phyloP scores from a whole-genome alignment of 306 rosid genomes.

The Hippophae gyantsensis region DNA sequence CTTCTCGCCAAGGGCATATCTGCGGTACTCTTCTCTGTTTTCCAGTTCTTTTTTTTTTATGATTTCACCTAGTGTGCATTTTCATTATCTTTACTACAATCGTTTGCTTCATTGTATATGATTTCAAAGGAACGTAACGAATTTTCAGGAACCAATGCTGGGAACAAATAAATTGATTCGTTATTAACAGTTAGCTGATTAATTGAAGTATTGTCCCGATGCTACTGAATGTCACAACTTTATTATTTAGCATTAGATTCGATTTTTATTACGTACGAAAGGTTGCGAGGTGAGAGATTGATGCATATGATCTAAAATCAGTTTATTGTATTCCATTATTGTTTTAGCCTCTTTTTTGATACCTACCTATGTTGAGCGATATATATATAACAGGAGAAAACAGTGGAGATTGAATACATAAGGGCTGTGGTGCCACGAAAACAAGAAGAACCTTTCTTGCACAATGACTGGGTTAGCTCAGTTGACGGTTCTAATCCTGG shows the following conservation, averaged over 20 bases:
- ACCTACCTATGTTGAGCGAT: constrained; percentile 5
- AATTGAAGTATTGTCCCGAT: neutral
- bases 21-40: constrained; percentile 36
- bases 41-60: neutral
- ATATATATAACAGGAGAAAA: constrained; percentile 43
- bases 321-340: neutral
- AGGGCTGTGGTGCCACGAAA: constrained; percentile 69
- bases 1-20: constrained; percentile 79
- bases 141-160: neutral
- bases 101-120: neutral
- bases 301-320: neutral
- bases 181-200: neutral
- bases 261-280: neutral
- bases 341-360: neutral
- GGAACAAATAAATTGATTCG: neutral
- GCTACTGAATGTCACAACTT: neutral
- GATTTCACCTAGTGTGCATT: neutral
- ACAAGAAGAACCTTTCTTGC: constrained; percentile 77
- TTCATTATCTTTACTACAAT: neutral
- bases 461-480: constrained; percentile 96
- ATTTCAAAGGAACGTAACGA: neutral
- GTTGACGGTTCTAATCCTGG: constrained; percentile 79
- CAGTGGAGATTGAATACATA: constrained; percentile 71
- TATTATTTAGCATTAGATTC: neutral
- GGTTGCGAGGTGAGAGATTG: neutral